Conservation (phyloP, 805 yeast genomes). For the Starmerella apicola region DNA sequence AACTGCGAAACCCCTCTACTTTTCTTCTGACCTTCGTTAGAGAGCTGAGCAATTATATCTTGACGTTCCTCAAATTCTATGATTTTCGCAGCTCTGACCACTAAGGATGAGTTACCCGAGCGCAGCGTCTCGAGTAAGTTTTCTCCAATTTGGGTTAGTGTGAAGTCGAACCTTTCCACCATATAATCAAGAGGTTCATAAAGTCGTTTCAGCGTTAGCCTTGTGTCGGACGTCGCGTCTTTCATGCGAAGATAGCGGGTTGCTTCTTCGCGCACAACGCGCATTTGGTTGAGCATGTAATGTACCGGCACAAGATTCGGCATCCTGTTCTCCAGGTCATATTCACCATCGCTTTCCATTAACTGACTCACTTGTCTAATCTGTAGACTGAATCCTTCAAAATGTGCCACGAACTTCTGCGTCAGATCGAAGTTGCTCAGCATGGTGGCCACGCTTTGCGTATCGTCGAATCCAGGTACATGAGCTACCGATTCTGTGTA, state of each 20-base stretch:
- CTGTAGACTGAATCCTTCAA: slow-evolving; percentile 42
- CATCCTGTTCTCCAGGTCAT: slow-evolving; percentile 34
- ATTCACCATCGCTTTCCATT: slow-evolving; percentile 37
- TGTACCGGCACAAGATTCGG: slow-evolving; percentile 56
- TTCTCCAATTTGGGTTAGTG: slow-evolving; percentile 52
- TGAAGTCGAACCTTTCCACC: slow-evolving; percentile 46
- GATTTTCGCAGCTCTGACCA: slow-evolving; percentile 61
- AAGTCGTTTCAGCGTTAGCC: slow-evolving; percentile 49
- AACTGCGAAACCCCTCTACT: neutral
- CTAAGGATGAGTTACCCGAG: slow-evolving; percentile 52
- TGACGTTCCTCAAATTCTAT: slow-evolving; percentile 70
- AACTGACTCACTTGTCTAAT: slow-evolving; percentile 39
- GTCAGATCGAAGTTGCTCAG: slow-evolving; percentile 65
- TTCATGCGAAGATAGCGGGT: slow-evolving; percentile 8
- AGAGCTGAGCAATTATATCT: slow-evolving; percentile 44
- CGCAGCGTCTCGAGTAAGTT: slow-evolving; percentile 62
- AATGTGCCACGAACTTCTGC: slow-evolving; percentile 48
- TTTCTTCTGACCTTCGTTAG: slow-evolving; percentile 22
- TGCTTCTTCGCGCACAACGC: slow-evolving; percentile 71
- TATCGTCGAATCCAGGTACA: slow-evolving; percentile 54
- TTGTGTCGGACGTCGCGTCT: slow-evolving; percentile 47
- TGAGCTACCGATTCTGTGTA: slow-evolving; percentile 46
- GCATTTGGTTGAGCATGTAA: slow-evolving; percentile 51
- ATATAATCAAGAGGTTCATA: slow-evolving; percentile 38
- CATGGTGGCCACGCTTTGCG: slow-evolving; percentile 52